Evolutionary conservation across 179 eudicot genomes (phyloP).

Genomic region (Camellia oleifera): DNA sequence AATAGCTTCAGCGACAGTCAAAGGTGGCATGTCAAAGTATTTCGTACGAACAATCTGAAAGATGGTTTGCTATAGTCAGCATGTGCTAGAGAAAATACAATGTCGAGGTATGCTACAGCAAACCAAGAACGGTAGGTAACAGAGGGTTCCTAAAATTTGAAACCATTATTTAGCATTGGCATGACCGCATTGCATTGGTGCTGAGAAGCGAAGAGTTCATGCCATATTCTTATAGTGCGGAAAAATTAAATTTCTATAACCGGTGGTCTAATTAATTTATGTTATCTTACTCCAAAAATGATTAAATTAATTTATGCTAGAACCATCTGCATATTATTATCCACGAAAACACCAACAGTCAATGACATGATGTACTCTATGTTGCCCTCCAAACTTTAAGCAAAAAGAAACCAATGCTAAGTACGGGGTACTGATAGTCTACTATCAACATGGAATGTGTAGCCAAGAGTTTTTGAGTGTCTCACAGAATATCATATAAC

Average conservation of each 20-base stretch:
- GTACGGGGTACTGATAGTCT: too few species aligned
- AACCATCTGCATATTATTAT: background rate
- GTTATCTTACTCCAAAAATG: background rate
- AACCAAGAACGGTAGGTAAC: background rate
- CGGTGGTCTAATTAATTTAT: background rate
- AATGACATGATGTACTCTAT: background rate
- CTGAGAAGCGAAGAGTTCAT: background rate
- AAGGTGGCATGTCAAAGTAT: conserved; percentile 86
- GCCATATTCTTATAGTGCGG: background rate
- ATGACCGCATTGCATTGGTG: background rate
- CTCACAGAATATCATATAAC: background rate
- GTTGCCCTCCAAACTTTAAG: background rate
- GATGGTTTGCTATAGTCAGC: background rate
- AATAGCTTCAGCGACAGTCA: conserved; percentile 75
- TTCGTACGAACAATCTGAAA: conserved; percentile 82
- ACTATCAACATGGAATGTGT: background rate
- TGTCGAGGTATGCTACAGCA: too few species aligned
- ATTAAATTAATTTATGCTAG: background rate
- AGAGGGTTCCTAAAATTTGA: background rate
- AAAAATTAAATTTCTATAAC: background rate
- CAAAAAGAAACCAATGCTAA: background rate
- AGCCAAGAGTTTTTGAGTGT: conserved; percentile 5
- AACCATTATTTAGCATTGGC: background rate
- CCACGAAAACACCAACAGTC: background rate
- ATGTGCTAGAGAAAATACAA: background rate